Percentiles rank a stretch among this genome's conserved stretches.
phyloP scores from a whole-genome alignment of 2,329 filamentous ascomycete species.

The Paracamarosporium sp. region DNA sequence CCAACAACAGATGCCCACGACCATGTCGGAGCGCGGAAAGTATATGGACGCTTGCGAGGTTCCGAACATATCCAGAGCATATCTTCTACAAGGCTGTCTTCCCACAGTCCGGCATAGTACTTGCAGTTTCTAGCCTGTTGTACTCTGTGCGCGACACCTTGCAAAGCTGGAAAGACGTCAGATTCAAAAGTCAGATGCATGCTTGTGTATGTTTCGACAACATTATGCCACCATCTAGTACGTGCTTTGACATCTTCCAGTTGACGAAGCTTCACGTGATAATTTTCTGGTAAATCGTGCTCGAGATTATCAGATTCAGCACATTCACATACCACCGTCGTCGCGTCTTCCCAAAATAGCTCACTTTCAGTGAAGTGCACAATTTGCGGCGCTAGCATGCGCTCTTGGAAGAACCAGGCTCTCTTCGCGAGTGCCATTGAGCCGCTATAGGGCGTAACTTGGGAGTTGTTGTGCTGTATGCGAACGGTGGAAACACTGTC shows the following conservation, averaged over 20 bases:
- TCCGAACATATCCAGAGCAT: conserved; percentile 1
- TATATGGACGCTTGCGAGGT: neutral
- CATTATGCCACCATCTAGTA: neutral
- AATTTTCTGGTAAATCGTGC: neutral
- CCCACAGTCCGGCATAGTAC: conserved; percentile 13
- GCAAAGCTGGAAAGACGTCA: conserved; percentile 5
- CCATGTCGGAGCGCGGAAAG: conserved; percentile 1
- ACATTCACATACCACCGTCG: neutral
- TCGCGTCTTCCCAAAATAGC: conserved; percentile 13
- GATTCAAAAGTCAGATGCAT: neutral
- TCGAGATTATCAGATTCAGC: neutral
- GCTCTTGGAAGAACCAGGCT: conserved; percentile 19
- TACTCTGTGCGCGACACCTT: neutral
- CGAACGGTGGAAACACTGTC: neutral
- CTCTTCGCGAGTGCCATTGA: conserved; percentile 1
- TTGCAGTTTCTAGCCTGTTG: neutral
- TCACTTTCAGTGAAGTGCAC: conserved; percentile 14
- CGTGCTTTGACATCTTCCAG: neutral
- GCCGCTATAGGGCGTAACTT: neutral
- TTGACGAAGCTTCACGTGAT: neutral
- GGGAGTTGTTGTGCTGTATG: neutral
- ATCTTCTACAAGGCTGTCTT: conserved; percentile 6
- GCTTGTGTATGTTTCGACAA: neutral
- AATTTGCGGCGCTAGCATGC: conserved; percentile 12
- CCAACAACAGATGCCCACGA: conserved; percentile 5